These are phyloP conservation scores for Phytophthora quininea DNA, from an alignment of 352 stramenopile species.

Conservation along the genomic window DNA sequence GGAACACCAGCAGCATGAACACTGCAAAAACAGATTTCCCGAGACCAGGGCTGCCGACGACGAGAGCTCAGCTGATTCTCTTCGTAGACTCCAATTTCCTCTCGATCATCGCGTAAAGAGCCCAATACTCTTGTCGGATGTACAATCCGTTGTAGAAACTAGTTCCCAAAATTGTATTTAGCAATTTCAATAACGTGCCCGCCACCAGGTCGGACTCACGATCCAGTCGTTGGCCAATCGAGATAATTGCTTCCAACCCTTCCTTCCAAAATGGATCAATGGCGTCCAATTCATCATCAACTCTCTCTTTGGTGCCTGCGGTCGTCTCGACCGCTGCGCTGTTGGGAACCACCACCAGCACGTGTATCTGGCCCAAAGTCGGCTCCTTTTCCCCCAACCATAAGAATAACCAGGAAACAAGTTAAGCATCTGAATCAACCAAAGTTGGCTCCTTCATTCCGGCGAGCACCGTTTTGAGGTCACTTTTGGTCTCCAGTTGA, in stretches of 20 bases:
- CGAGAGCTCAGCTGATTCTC: slow-evolving; percentile 8
- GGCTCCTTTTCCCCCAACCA: too few species aligned
- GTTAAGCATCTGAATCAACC: too few species aligned
- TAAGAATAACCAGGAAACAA: too few species aligned
- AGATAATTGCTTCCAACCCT: neutral
- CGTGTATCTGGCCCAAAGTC: neutral
- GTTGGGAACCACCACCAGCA: neutral
- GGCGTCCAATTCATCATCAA: neutral
- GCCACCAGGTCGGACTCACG: neutral
- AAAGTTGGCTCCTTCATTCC: too few species aligned
- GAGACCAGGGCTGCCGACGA: slow-evolving; percentile 25
- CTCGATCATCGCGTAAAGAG: slow-evolving; percentile 14
- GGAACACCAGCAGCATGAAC: slow-evolving; percentile 26
- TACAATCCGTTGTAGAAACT: slow-evolving; percentile 14
- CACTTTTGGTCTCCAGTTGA: too few species aligned
- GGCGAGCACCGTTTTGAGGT: too few species aligned
- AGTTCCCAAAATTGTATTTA: neutral
- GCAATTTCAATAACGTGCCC: neutral
- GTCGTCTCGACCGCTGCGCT: neutral
- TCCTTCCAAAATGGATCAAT: neutral
- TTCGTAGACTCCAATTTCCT: neutral
- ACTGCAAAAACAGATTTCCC: slow-evolving; percentile 30
- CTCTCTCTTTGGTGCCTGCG: neutral
- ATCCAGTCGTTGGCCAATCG: neutral
- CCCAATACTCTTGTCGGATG: slow-evolving; percentile 30